A percentile compares a stretch with the other conserved stretches of the same genome.
Evolutionary conservation across 2,329 filamentous ascomycete species (phyloP).

Genomic region (Dothideomycetes sp.): DNA sequence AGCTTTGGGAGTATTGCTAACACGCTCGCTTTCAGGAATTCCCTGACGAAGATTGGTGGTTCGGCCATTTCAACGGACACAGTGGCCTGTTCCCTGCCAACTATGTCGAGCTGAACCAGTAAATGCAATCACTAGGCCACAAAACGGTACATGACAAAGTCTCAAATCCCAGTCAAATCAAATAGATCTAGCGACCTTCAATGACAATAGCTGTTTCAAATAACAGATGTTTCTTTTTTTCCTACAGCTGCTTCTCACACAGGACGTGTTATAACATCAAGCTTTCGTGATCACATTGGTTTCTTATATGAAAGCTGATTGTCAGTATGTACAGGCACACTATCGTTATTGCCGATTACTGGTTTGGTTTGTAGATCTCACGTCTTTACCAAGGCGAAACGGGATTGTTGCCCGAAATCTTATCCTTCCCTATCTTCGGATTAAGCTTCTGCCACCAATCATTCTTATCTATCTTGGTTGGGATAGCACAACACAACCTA

Average conservation of each 20-base stretch:
- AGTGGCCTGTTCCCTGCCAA: conserved; percentile 67
- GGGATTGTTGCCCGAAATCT: no score
- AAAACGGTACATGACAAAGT: background rate
- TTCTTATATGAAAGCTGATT: background rate
- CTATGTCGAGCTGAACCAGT: conserved; percentile 41
- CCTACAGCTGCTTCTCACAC: background rate
- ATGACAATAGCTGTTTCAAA: conserved; percentile 1
- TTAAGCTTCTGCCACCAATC: no score
- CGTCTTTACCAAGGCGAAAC: no score
- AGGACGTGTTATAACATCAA: background rate
- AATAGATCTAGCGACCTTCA: no score
- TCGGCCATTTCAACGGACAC: conserved; percentile 71
- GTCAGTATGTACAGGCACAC: no score
- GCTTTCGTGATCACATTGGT: background rate
- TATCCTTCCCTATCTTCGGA: no score
- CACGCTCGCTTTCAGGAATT: conserved; percentile 61
- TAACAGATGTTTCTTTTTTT: background rate
- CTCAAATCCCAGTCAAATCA: no score
- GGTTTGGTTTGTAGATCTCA: no score
- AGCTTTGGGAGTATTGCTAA: conserved; percentile 20
- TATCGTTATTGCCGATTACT: no score
- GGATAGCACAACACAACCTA: no score
- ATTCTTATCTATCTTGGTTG: no score
- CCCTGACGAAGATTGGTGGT: conserved; percentile 98
- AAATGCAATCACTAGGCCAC: conserved; percentile 13